Conservation (phyloP, 192 early-diverging fungal species). For the Entophlyctis luteolus region DNA sequence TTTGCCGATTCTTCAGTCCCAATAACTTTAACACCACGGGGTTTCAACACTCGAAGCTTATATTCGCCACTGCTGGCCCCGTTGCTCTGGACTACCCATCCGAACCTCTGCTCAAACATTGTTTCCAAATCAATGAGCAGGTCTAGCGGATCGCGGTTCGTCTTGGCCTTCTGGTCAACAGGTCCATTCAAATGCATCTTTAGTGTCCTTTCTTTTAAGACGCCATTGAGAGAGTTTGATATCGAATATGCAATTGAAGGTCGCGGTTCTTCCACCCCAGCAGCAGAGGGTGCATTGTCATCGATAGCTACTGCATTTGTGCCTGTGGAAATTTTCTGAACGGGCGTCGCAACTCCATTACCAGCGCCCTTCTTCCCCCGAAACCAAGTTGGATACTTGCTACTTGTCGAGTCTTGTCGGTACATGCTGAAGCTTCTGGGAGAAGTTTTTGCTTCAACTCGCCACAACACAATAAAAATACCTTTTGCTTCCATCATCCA, state of each 20-base stretch:
- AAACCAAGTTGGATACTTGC: not conserved
- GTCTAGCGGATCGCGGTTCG: constrained; percentile 14
- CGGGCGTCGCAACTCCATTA: not conserved
- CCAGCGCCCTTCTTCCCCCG: not conserved
- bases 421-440: not conserved
- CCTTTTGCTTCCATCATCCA: too few relatives aligned
- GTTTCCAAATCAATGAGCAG: constrained; percentile 13
- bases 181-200: constrained; percentile 18
- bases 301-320: not conserved
- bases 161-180: constrained; percentile 19
- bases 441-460: not conserved
- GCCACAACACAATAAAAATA: not conserved
- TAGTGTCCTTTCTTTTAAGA: not conserved
- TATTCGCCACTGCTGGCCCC: constrained; percentile 3
- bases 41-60: constrained; percentile 21
- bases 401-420: not conserved
- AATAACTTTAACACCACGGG: constrained; percentile 8
- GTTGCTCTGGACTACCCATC: constrained; percentile 22
- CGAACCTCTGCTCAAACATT: constrained; percentile 11
- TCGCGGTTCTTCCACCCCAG: not conserved
- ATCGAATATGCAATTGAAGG: constrained; percentile 5
- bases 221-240: constrained; percentile 12
- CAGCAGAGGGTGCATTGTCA: not conserved
- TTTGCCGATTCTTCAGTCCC: not conserved
- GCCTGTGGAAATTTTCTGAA: not conserved